A percentile compares a stretch with the other conserved stretches of the same genome.
These are phyloP conservation scores for Picea mariana DNA, from an alignment of 83 land plant genomes.

Conservation along the genomic window DNA sequence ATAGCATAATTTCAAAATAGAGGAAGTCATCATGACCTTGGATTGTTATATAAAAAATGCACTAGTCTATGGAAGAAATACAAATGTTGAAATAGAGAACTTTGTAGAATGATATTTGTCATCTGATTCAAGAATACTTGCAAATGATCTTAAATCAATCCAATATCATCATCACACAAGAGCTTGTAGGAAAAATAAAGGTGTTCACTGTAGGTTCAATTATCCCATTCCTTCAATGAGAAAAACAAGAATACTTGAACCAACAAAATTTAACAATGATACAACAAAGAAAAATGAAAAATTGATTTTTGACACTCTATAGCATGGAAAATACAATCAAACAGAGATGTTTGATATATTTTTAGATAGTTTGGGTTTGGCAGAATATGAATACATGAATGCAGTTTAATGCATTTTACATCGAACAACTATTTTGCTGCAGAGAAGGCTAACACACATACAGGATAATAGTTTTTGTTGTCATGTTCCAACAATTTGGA, in stretches of 20 bases:
- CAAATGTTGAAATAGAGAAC: background rate
- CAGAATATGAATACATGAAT: too few relatives aligned
- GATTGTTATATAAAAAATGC: background rate
- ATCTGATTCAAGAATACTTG: background rate
- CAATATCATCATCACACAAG: background rate
- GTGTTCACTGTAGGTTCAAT: background rate
- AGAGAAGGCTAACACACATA: too few relatives aligned
- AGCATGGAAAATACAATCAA: too few relatives aligned
- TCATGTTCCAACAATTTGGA: too few relatives aligned
- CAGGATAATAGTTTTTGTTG: too few relatives aligned
- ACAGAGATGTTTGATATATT: too few relatives aligned
- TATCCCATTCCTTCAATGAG: background rate
- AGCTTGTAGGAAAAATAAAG: background rate
- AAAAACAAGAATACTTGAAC: background rate
- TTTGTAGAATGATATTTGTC: background rate
- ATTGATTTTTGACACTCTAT: too few relatives aligned
- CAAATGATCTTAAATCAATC: background rate
- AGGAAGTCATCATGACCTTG: background rate
- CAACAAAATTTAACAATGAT: background rate
- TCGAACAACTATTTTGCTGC: too few relatives aligned
- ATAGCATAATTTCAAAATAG: background rate
- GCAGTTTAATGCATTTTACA: too few relatives aligned
- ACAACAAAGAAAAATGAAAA: too few relatives aligned
- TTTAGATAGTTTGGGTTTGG: too few relatives aligned
- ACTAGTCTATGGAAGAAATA: background rate